Evolutionary conservation across 768 basidiomycete species (phyloP).

Genomic region (Tricholomella constricta): DNA sequence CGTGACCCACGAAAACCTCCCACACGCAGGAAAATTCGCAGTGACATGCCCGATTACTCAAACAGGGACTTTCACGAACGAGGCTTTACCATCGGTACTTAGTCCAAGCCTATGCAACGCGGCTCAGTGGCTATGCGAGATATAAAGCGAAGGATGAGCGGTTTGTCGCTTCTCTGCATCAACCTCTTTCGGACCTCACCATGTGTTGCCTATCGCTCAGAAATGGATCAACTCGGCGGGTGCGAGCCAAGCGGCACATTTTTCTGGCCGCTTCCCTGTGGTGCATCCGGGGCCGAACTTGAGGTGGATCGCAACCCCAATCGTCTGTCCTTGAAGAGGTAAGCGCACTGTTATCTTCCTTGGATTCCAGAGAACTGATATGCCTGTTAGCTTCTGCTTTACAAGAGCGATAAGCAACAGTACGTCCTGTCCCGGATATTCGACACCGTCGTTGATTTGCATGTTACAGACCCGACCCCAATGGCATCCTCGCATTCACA

Average conservation of each 20-base stretch:
- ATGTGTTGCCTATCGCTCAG: constrained; percentile 24
- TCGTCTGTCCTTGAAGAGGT: constrained; percentile 38
- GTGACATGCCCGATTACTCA: too few species aligned
- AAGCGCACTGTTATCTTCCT: constrained; percentile 11
- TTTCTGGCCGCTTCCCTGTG: constrained; percentile 57
- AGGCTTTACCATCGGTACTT: too few species aligned
- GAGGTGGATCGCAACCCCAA: constrained; percentile 32
- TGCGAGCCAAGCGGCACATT: constrained; percentile 43
- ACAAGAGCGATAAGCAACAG: constrained; percentile 61
- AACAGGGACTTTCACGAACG: too few species aligned
- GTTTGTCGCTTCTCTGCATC: constrained; percentile 32
- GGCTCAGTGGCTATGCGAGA: constrained; percentile 60
- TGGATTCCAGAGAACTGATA: not conserved
- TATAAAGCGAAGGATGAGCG: constrained; percentile 49
- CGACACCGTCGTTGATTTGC: too few species aligned
- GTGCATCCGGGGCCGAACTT: constrained; percentile 51
- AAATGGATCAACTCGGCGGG: constrained; percentile 48
- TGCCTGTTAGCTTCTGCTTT: constrained; percentile 53
- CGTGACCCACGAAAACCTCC: too few species aligned
- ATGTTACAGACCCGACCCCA: constrained; percentile 54
- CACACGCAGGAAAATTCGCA: too few species aligned
- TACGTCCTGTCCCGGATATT: too few species aligned
- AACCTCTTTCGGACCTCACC: not conserved
- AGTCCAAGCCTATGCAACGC: constrained; percentile 31
- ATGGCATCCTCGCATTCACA: constrained; percentile 58